A percentile compares a stretch with the other conserved stretches of the same genome.
Conservation (phyloP, 441 rosid genomes). For the Erodium trifolium region DNA sequence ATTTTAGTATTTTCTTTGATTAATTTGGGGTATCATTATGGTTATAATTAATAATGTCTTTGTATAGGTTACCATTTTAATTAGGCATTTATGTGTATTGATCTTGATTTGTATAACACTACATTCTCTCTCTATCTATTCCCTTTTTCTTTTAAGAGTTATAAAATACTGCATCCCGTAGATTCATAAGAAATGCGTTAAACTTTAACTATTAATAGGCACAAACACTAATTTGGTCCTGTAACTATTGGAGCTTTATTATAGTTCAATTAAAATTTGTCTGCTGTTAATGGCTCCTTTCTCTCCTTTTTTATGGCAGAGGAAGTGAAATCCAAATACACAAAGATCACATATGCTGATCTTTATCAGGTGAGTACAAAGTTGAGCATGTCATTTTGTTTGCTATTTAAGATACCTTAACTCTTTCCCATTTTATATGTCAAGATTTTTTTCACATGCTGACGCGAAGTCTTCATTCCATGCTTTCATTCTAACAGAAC, state of each 20-base stretch:
- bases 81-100: neutral
- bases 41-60: too few relatives aligned
- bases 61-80: neutral
- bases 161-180: too few relatives aligned
- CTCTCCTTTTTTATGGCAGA: slow-evolving; percentile 37
- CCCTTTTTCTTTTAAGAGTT: too few relatives aligned
- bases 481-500: too few relatives aligned
- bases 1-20: neutral
- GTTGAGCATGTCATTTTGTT: too few relatives aligned
- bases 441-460: neutral
- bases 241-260: neutral
- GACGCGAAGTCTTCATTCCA: neutral
- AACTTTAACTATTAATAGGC: neutral
- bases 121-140: neutral
- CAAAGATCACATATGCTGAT: slow-evolving; percentile 77
- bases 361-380: slow-evolving; percentile 55
- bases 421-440: too few relatives aligned
- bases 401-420: too few relatives aligned
- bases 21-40: neutral
- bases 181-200: too few relatives aligned
- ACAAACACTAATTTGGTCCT: neutral
- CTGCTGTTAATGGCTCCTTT: slow-evolving; percentile 6
- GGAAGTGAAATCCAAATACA: slow-evolving; percentile 70
- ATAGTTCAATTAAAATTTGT: neutral
- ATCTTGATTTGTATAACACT: neutral